A percentile compares a stretch with the other conserved stretches of the same genome.
Conservation (phyloP, 257 asterid species). For the Thymus quinquecostatus region DNA sequence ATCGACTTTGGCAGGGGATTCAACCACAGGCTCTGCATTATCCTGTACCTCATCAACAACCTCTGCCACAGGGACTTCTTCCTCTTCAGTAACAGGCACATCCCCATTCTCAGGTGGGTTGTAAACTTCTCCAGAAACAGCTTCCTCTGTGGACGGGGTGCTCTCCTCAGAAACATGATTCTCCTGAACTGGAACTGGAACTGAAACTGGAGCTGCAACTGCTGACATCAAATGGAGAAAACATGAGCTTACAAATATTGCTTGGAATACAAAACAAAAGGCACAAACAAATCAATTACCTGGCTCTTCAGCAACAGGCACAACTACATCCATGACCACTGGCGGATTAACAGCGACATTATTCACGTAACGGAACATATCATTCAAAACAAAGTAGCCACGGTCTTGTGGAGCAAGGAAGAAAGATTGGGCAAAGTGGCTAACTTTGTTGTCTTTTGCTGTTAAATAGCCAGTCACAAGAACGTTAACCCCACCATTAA, state of each 20-base stretch:
- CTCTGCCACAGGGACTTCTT: slow-evolving; percentile 79
- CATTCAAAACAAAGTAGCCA: slow-evolving; percentile 93
- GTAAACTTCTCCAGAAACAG: slow-evolving; percentile 67
- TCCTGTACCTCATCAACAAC: slow-evolving; percentile 70
- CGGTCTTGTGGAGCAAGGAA: slow-evolving; percentile 95
- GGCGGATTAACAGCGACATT: slow-evolving; percentile 34
- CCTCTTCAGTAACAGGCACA: slow-evolving; percentile 60
- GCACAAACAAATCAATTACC: slow-evolving; percentile 38
- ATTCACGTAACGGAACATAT: slow-evolving; percentile 73
- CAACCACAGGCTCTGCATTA: slow-evolving; percentile 49
- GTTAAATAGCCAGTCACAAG: slow-evolving; percentile 86
- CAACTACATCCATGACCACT: slow-evolving; percentile 47
- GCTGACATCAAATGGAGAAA: slow-evolving; percentile 20
- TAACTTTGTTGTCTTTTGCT: slow-evolving; percentile 56
- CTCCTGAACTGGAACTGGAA: slow-evolving; percentile 52
- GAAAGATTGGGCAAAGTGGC: slow-evolving; percentile 78
- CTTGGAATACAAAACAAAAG: slow-evolving; percentile 5
- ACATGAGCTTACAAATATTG: slow-evolving; percentile 24
- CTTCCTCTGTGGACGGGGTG: slow-evolving; percentile 60
- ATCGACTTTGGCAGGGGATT: slow-evolving; percentile 57
- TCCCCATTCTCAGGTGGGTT: slow-evolving; percentile 76
- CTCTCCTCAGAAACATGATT: slow-evolving; percentile 55
- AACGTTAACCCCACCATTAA: slow-evolving; percentile 76
- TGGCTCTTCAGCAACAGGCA: slow-evolving; percentile 59
- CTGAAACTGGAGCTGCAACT: slow-evolving; percentile 59